Conservation (phyloP, 805 yeast species). For the Spathaspora gorwiae region DNA sequence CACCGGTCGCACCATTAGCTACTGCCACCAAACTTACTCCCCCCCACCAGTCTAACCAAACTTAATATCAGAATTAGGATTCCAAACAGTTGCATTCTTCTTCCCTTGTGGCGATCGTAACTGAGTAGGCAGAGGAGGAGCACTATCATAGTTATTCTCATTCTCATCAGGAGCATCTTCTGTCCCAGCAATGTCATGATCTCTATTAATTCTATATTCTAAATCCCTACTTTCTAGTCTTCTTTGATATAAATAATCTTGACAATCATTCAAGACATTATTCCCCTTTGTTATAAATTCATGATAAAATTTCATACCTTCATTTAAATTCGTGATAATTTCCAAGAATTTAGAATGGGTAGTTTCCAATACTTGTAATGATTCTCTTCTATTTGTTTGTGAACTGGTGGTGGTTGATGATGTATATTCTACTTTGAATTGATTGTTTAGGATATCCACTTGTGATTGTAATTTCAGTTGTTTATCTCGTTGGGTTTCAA, state of each 20-base stretch:
- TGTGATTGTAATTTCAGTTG: constrained; percentile 34
- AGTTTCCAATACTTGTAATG: constrained; percentile 48
- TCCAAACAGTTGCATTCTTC: constrained; percentile 9
- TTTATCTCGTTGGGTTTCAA: constrained; percentile 33
- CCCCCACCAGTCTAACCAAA: constrained; percentile 5
- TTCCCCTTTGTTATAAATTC: constrained; percentile 50
- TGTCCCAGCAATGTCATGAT: not conserved
- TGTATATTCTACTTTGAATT: constrained; percentile 19
- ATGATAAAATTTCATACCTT: constrained; percentile 68
- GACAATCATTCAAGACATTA: constrained; percentile 44
- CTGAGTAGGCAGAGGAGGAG: too few species aligned
- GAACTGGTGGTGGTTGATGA: constrained; percentile 10
- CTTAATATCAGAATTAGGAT: constrained; percentile 13
- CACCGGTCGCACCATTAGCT: too few species aligned
- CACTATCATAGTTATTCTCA: not conserved
- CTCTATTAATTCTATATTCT: constrained; percentile 20
- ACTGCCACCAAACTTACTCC: too few species aligned
- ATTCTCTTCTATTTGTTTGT: constrained; percentile 39
- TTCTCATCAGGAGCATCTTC: not conserved
- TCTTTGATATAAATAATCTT: constrained; percentile 46
- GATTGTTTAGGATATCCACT: constrained; percentile 28
- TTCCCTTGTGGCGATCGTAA: constrained; percentile 4
- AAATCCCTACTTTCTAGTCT: constrained; percentile 51
- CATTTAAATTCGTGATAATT: constrained; percentile 54
- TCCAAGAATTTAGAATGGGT: constrained; percentile 51